Base-by-base conservation (phyloP, 1,139 yeast genomes). In the Pichia terricola region DNA sequence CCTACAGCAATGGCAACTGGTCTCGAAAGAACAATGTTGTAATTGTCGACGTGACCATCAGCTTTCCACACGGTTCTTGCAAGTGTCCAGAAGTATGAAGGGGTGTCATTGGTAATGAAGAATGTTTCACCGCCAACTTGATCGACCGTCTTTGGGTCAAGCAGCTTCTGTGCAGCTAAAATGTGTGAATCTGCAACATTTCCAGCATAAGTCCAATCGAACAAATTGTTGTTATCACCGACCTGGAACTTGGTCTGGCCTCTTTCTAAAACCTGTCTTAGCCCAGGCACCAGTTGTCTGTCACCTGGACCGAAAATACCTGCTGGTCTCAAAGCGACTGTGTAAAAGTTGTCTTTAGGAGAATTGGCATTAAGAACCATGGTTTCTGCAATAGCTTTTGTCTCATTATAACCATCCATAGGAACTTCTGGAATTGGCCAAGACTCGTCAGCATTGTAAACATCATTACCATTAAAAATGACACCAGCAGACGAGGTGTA, bases 251-350 rank as follows among this genome's bases (percentile, higher is more conserved):
- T 84, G 34, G 91, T 83, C 62, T 91, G 97, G 16, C 95, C 95
- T 46, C 79, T 68, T 51, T 74, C 73, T 3, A 95, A 91, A 41
- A 88, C 95, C 22, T 75, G 75, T 57, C 96, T 77, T 47, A 94
- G 70, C 2, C 95, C 96, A 4, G 98, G 98, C 40, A 94, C 91
- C 58, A 91, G 69, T 63, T 94, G 99, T 50, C 98, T 77, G 63
- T 94, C 98, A 39, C 98, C 98, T 4, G 98, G 98, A 5, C 98
- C 99, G 67, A 94, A 91, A 41, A 94, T 88, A 35, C 98, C 99
- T 0, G 98, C 96, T 2, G 98, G 98, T 52, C 99, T 77, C 45
- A 94, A 66, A 5, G 96, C 89, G 37, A 86, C 82, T 0, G 98
- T 91, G 42, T 71, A 64, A 48, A 85, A 75, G 6, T 72, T 72